phyloP scores from a whole-genome alignment of 2,329 filamentous ascomycete genomes.

The Nigrospora oryzae region DNA sequence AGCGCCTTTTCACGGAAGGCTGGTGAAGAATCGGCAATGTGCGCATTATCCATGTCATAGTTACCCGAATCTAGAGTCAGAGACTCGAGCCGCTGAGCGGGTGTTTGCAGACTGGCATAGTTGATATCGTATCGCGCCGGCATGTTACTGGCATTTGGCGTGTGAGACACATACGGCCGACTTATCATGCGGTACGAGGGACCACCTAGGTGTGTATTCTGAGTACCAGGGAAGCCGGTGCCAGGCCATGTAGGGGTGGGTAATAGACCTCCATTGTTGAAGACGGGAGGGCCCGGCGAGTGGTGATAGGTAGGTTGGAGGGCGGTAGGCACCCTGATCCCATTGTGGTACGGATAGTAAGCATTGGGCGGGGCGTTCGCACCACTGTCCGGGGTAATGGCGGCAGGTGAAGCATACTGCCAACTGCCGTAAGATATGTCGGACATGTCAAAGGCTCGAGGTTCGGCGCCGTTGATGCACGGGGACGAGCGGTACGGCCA shows the following conservation, averaged over 20 bases:
- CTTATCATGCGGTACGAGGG: conserved; percentile 25
- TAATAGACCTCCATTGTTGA: conserved; percentile 28
- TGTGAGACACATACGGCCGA: conserved; percentile 3
- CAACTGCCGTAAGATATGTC: conserved; percentile 11
- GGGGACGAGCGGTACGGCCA: conserved; percentile 12
- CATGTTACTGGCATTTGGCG: conserved; percentile 11
- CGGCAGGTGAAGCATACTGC: conserved; percentile 11
- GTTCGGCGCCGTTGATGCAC: conserved; percentile 8
- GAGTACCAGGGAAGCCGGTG: conserved; percentile 20
- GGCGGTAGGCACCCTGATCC: conserved; percentile 18
- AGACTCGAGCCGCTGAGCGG: conserved; percentile 21
- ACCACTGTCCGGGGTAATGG: conserved; percentile 15
- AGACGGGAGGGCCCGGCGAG: conserved; percentile 26
- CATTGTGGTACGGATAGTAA: conserved; percentile 17
- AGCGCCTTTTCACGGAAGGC: conserved; percentile 61
- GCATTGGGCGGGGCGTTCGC: conserved; percentile 13
- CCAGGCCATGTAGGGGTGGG: conserved; percentile 29
- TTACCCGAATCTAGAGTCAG: conserved; percentile 19
- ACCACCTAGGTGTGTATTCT: conserved; percentile 20
- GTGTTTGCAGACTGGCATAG: conserved; percentile 13
- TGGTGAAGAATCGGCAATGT: conserved; percentile 17
- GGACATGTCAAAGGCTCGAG: conserved; percentile 6
- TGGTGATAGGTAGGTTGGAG: conserved; percentile 25
- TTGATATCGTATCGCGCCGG: conserved; percentile 9
- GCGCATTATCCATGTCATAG: conserved; percentile 10